These are phyloP conservation scores for Lipomyces sp. DNA, from an alignment of 805 yeast genomes.

Conservation along the genomic window DNA sequence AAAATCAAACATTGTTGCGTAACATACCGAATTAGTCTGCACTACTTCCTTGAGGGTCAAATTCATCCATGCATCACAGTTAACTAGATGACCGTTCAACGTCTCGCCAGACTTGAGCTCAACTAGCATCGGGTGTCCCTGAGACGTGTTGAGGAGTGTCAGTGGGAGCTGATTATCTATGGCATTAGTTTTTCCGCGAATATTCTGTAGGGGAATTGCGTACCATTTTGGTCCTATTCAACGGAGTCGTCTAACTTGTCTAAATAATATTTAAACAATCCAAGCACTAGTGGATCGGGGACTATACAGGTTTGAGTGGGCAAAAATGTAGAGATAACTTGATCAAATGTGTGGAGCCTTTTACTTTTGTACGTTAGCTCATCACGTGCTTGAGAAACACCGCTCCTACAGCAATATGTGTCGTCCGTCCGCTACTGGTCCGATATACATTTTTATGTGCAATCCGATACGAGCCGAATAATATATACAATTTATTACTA, in stretches of 20 bases:
- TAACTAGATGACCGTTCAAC: slow-evolving; percentile 77
- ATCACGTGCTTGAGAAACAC: too few species aligned
- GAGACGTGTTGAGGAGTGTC: slow-evolving; percentile 86
- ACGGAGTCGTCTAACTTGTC: not conserved
- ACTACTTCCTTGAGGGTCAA: slow-evolving; percentile 78
- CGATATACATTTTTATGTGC: not conserved
- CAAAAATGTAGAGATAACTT: too few species aligned
- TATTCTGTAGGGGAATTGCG: not conserved
- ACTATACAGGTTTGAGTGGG: too few species aligned
- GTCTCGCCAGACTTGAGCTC: slow-evolving; percentile 93
- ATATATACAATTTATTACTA: not conserved
- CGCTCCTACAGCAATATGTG: too few species aligned
- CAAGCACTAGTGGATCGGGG: too few species aligned
- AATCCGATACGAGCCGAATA: not conserved
- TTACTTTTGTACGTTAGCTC: too few species aligned
- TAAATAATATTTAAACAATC: too few species aligned
- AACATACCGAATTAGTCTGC: slow-evolving; percentile 53
- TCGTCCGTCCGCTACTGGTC: not conserved
- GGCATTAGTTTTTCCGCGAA: not conserved
- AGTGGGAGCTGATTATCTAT: slow-evolving; percentile 70
- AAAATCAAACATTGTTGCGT: too few species aligned
- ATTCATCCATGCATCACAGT: slow-evolving; percentile 97
- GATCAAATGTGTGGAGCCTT: too few species aligned
- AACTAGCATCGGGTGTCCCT: slow-evolving; percentile 82
- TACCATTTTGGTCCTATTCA: not conserved